These are phyloP conservation scores for Plasmodium gonderi DNA, from an alignment of 169 alveolate genomes.

Conservation along the genomic window DNA sequence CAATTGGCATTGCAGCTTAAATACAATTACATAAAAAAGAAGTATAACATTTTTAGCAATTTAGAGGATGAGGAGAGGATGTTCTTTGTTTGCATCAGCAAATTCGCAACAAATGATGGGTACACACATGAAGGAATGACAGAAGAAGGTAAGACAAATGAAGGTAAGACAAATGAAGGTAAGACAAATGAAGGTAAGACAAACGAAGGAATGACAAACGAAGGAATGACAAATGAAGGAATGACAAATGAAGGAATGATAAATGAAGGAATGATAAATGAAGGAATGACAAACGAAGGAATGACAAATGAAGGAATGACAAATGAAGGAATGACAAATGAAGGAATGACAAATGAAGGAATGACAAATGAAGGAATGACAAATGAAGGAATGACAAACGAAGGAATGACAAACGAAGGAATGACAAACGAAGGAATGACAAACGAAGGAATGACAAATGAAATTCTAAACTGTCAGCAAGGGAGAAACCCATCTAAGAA, in stretches of 20 bases:
- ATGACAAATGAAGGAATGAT: neutral
- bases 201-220: neutral
- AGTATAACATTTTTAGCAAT: slow-evolving; percentile 43
- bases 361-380: neutral
- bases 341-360: neutral
- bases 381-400: neutral
- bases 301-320: neutral
- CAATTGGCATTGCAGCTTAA: slow-evolving; percentile 41
- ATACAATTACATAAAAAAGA: slow-evolving; percentile 38
- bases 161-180: neutral
- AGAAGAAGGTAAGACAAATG: neutral
- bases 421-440: neutral
- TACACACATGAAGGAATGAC: neutral
- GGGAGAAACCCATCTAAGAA: neutral
- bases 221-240: neutral
- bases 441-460: neutral
- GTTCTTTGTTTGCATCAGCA: slow-evolving; percentile 21
- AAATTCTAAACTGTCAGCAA: neutral
- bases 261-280: neutral
- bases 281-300: neutral
- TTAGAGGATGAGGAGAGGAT: slow-evolving; percentile 35
- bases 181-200: neutral
- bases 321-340: neutral
- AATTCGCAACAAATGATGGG: neutral
- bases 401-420: neutral